Evolutionary conservation across 495 filamentous ascomycete species (phyloP).

Genomic region (Neurospora sp.): DNA sequence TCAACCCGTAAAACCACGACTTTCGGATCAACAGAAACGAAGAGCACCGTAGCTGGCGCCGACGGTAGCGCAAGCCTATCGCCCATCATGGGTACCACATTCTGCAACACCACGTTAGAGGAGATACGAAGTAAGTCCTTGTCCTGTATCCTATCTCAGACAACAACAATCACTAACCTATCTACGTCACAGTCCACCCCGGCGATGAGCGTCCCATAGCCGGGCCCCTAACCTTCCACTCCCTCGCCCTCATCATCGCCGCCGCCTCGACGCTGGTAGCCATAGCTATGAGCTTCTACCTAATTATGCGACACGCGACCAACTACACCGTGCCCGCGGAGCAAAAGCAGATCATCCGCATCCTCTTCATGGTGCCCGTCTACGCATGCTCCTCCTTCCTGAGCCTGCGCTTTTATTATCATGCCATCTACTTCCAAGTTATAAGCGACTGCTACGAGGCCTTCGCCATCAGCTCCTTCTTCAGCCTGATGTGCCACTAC

Average conservation of each 20-base stretch:
- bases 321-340: constrained; percentile 77
- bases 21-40: neutral
- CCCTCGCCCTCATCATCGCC: constrained; percentile 41
- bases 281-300: constrained; percentile 43
- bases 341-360: constrained; percentile 87
- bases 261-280: constrained; percentile 46
- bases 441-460: constrained; percentile 84
- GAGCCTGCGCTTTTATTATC: constrained; percentile 64
- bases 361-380: constrained; percentile 83
- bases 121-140: constrained; percentile 41
- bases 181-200: constrained; percentile 8
- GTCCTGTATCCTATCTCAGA: neutral
- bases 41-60: neutral
- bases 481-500: constrained; percentile 78
- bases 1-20: neutral
- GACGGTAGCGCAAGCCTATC: neutral
- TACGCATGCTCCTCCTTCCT: constrained; percentile 74
- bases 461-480: constrained; percentile 85
- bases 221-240: constrained; percentile 45
- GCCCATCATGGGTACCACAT: neutral
- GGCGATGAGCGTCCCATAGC: constrained; percentile 31
- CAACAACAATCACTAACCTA: neutral
- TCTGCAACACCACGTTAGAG: constrained; percentile 45
- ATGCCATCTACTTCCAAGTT: constrained; percentile 75
- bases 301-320: constrained; percentile 67